phyloP scores from a whole-genome alignment of 768 basidiomycete species.

The Leccinellum albellum region DNA sequence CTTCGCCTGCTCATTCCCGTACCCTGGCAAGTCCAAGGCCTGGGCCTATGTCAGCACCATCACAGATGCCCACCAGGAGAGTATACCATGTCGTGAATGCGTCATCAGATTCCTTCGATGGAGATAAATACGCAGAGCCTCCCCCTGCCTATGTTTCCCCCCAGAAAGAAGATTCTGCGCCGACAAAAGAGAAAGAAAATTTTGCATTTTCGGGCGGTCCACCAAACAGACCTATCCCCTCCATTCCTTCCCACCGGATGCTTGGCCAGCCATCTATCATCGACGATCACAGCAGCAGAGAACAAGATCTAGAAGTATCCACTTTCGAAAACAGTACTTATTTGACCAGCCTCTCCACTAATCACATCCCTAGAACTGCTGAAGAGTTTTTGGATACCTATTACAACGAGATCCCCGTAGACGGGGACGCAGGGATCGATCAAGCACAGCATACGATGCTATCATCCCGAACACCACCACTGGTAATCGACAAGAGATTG shows the following conservation, averaged over 20 bases:
- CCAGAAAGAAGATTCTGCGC: slow-evolving; percentile 1
- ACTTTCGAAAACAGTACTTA: not conserved
- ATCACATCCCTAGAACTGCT: slow-evolving; percentile 20
- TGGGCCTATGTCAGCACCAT: slow-evolving; percentile 12
- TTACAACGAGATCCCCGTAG: slow-evolving; percentile 8
- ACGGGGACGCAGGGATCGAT: slow-evolving; percentile 6
- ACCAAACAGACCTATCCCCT: slow-evolving; percentile 18
- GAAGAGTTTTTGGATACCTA: slow-evolving; percentile 29
- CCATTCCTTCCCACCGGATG: slow-evolving; percentile 5
- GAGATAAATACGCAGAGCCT: slow-evolving; percentile 32
- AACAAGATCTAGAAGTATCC: not conserved
- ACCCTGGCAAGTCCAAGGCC: not conserved
- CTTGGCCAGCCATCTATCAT: slow-evolving; percentile 7
- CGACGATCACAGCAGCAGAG: not conserved
- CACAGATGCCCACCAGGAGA: slow-evolving; percentile 37
- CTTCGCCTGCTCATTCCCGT: slow-evolving; percentile 8
- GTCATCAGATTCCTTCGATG: slow-evolving; percentile 23
- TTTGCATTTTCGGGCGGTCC: not conserved
- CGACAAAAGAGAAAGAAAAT: slow-evolving; percentile 20
- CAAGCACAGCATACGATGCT: slow-evolving; percentile 3
- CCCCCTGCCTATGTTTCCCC: slow-evolving; percentile 45
- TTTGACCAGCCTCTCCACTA: not conserved
- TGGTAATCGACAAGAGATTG: slow-evolving; percentile 29
- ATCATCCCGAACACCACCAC: slow-evolving; percentile 27
- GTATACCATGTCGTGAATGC: slow-evolving; percentile 42